Evolutionary conservation across 352 stramenopile genomes (phyloP).

Genomic region (Phytophthora foliorum): DNA sequence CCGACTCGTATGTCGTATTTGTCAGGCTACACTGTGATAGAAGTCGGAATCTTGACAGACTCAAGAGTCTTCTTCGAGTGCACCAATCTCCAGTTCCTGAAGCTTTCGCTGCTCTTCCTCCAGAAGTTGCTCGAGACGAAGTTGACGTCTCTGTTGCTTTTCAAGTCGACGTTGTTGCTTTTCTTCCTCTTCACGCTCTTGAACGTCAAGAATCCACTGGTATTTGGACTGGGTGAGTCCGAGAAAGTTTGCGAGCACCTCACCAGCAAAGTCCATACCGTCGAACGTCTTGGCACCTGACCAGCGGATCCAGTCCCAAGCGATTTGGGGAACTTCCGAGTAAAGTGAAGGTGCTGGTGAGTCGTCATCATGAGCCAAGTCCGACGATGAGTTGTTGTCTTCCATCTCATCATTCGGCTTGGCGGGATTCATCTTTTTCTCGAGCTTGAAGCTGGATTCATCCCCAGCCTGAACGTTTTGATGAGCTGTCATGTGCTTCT

Average conservation of each 20-base stretch:
- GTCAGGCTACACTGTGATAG: slow-evolving; percentile 1
- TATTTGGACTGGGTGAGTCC: slow-evolving; percentile 88
- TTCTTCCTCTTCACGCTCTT: slow-evolving; percentile 78
- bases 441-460: background rate
- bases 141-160: slow-evolving; percentile 64
- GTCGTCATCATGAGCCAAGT: background rate
- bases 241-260: slow-evolving; percentile 85
- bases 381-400: slow-evolving; percentile 11
- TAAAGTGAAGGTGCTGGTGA: slow-evolving; percentile 1
- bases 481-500: slow-evolving; percentile 6
- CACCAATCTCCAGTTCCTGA: slow-evolving; percentile 60
- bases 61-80: slow-evolving; percentile 5
- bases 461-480: background rate
- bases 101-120: slow-evolving; percentile 79
- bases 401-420: background rate
- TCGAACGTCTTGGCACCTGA: slow-evolving; percentile 73
- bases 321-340: slow-evolving; percentile 34
- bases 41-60: slow-evolving; percentile 13
- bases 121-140: slow-evolving; percentile 75
- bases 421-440: background rate
- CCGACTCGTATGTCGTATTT: no score
- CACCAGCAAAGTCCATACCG: slow-evolving; percentile 80
- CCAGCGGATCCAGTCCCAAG: slow-evolving; percentile 76
- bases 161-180: slow-evolving; percentile 65
- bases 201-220: slow-evolving; percentile 84